Evolutionary conservation across 169 alveolate genomes (phyloP).

Genomic region (Eimeria necatrix): DNA sequence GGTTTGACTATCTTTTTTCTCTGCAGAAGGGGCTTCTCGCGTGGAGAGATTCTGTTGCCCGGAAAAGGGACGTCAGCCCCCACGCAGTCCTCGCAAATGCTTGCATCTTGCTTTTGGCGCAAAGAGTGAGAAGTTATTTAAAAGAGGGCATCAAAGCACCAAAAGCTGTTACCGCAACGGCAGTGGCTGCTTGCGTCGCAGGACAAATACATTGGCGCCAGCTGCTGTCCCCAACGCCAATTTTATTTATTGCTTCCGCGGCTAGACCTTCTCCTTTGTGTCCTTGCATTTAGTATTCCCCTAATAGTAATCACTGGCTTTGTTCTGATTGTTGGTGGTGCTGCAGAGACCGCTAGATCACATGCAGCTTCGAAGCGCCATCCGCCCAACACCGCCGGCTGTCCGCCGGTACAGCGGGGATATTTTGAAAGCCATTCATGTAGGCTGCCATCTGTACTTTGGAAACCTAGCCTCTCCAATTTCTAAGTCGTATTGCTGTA

Average conservation of each 20-base stretch:
- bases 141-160: too few relatives aligned
- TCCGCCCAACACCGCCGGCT: slow-evolving; percentile 75
- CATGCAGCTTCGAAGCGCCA: slow-evolving; percentile 67
- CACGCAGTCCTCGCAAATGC: slow-evolving; percentile 68
- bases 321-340: slow-evolving; percentile 8
- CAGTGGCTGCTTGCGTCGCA: not conserved
- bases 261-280: slow-evolving; percentile 10
- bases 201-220: not conserved
- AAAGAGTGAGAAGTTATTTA: slow-evolving; percentile 35
- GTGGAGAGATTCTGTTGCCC: slow-evolving; percentile 67
- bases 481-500: not conserved
- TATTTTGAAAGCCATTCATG: slow-evolving; percentile 59
- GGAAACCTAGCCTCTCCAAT: not conserved
- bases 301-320: not conserved
- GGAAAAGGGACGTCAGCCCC: slow-evolving; percentile 73
- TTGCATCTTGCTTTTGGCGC: slow-evolving; percentile 67
- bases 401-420: slow-evolving; percentile 55
- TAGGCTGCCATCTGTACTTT: not conserved
- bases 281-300: not conserved
- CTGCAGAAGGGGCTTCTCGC: slow-evolving; percentile 70
- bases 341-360: slow-evolving; percentile 59
- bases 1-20: not conserved
- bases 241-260: not conserved
- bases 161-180: not conserved
- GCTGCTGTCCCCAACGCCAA: not conserved